Base-by-base conservation (phyloP, 2,329 filamentous ascomycete species). In the Trichoderma hamatum region DNA sequence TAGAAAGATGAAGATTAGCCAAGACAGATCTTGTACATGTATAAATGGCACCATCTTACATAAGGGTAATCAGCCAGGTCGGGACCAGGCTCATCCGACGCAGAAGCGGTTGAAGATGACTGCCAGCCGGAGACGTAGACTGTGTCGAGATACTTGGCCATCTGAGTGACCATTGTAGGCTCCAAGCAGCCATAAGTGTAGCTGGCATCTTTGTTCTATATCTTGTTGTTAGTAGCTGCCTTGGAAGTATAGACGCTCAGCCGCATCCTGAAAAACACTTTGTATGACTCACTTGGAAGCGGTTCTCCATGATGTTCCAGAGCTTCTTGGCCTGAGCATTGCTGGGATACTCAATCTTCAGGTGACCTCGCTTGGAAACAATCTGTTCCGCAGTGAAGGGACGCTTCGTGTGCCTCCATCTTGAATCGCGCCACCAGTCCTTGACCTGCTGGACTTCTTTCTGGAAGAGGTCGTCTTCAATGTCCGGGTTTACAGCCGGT, bases 111-210 rank as follows among this genome's bases (percentile, higher is more conserved):
- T 28, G 94, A 97, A 1, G 95, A 98, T 73, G 93, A 97, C 83
- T 99, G 96, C 96, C 96, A 99, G 72, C 96, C 96, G 67, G 96
- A 98, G 71, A 99, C 96, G 80, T 99, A 99, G 79, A 99, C 93
- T 39, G 96, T 99, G 79, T 99, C 96, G 71, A 99, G 87, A 81
- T 96, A 98, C 83, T 98, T 97, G 76, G 95, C 95, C 96, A 99
- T 99, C 82, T 99, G 96, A 32, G 96, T 98, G 79, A 99, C 88
- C 92, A 97, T 97, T 68, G 97, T 97, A 13, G 96, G 96, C 79
- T 99, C 96, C 73, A 99, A 86, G 83, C 96, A 98, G 77, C 96
- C 96, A 79, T 97, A 99, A 69, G 96, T 99, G 84, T 91, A 97
- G 82, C 93, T 96, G 59, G 92, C 92, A 77, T 96, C 92, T 76